Evolutionary conservation across 345 rosid genomes (phyloP), one percentile per base, ranked within the genome.

Genomic region (Rubroshorea leprosula): DNA sequence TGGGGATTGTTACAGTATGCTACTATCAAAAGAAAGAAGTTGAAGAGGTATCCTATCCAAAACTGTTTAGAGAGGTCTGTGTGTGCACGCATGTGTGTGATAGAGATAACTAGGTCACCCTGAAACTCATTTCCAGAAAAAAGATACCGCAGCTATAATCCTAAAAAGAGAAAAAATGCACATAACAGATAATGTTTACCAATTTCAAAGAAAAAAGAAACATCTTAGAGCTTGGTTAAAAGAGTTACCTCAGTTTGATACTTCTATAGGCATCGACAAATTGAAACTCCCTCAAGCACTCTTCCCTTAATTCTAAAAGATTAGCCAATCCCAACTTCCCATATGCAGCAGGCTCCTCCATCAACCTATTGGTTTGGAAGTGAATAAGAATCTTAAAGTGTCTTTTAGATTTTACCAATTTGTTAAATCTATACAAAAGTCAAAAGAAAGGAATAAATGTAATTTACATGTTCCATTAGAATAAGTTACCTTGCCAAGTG

Each of bases 261-360:
- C 92, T 89, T 83, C 92, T 87, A 58, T 93, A 93, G 63, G 85
- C 91, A 81, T 93, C 99, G 62, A 71, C 79, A 77, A 93, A 93
- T 10, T 93, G 94, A 73, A 93, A 93, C 70, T 93, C 99, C 70
- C 99, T 87, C 74, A 93, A 68, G 68, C 97, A 93, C 63, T 93
- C 99, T 82, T 93, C 99, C 76, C 99, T 79, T 49, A 93, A 82
- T 67, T 93, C 99, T 83, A 93, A 83, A 20, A 93, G 99, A 77
- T 93, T 89, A 56, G 99, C 99, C 65, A 93, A 78, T 21, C 99
- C 99, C 51, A 93, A 73, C 76, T 93, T 89, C 45, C 99, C 97
- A 77, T 89, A 93, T 54, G 97, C 97, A 64, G 97, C 90, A 46
- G 99, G 99, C 74, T 93, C 99, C 72, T 93, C 96, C 85, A 87